A percentile compares a stretch with the other conserved stretches of the same genome.
Evolutionary conservation across 129 eudicot species (phyloP).

Genomic region (Flaveria bidentis): DNA sequence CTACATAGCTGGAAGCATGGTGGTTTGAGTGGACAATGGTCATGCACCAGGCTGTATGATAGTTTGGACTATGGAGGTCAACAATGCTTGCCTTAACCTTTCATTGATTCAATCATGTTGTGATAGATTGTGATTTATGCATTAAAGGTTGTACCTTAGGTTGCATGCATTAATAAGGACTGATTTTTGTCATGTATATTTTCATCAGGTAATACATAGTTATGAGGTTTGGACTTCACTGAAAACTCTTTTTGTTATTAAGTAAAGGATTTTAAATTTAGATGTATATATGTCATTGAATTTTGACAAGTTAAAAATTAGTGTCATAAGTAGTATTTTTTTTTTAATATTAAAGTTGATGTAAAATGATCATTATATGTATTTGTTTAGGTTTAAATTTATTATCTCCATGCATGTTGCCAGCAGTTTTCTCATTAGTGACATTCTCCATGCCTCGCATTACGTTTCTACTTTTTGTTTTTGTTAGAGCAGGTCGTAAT

Average conservation of each 20-base stretch:
- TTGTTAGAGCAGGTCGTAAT: no score
- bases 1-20: slow-evolving; percentile 35
- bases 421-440: no score
- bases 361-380: no score
- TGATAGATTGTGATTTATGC: slow-evolving; percentile 9
- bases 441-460: no score
- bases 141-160: slow-evolving; percentile 7
- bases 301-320: no score
- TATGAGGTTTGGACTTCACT: background rate
- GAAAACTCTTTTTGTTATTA: background rate
- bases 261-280: no score
- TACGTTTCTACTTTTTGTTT: no score
- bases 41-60: slow-evolving; percentile 38
- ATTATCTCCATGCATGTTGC: no score
- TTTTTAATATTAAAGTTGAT: no score
- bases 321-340: no score
- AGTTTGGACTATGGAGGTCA: slow-evolving; percentile 31
- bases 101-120: slow-evolving; percentile 13
- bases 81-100: slow-evolving; percentile 4
- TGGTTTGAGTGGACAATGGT: slow-evolving; percentile 34
- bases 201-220: background rate
- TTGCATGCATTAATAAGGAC: slow-evolving; percentile 7
- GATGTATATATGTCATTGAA: no score
- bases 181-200: background rate
- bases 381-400: no score